phyloP scores from a whole-genome alignment of 2,329 filamentous ascomycete species.

The Parastagonospora nodorum region DNA sequence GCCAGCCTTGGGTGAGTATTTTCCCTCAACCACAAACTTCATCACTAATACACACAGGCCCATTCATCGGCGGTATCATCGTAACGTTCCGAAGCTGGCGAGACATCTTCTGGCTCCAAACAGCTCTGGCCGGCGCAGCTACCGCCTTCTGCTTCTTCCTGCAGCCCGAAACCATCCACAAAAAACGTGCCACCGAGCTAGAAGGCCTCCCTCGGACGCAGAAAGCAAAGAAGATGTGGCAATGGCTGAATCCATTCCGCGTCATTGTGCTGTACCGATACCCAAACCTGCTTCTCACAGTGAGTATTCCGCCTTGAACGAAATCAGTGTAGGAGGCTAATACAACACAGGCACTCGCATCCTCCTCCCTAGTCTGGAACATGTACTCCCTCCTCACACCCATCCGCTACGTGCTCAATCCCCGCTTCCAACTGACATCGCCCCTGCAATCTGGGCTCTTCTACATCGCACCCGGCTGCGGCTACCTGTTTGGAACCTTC shows the following conservation, averaged over 20 bases:
- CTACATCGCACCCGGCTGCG: conserved; percentile 73
- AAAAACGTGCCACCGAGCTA: conserved; percentile 66
- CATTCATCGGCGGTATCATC: conserved; percentile 75
- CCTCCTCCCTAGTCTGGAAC: conserved; percentile 72
- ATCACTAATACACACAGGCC: conserved; percentile 58
- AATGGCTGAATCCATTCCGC: conserved; percentile 69
- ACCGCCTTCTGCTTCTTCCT: conserved; percentile 66
- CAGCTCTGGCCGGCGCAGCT: conserved; percentile 66
- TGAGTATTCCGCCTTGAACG: conserved; percentile 16
- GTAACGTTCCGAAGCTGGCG: conserved; percentile 76
- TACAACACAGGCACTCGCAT: conserved; percentile 57
- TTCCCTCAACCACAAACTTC: background rate
- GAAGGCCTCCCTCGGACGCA: conserved; percentile 56
- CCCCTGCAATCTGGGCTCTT: conserved; percentile 73
- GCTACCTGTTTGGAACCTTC: conserved; percentile 72
- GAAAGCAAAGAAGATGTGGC: conserved; percentile 61
- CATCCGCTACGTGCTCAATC: conserved; percentile 75
- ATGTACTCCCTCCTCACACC: conserved; percentile 73
- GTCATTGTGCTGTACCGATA: conserved; percentile 69
- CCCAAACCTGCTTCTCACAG: conserved; percentile 64
- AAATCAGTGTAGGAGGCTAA: background rate
- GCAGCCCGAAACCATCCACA: conserved; percentile 74
- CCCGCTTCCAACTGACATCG: conserved; percentile 69
- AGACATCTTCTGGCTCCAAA: conserved; percentile 78
- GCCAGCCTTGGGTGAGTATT: conserved; percentile 50